These are phyloP conservation scores for Podila horticola DNA, from an alignment of 192 early-diverging fungal genomes.

Conservation along the genomic window DNA sequence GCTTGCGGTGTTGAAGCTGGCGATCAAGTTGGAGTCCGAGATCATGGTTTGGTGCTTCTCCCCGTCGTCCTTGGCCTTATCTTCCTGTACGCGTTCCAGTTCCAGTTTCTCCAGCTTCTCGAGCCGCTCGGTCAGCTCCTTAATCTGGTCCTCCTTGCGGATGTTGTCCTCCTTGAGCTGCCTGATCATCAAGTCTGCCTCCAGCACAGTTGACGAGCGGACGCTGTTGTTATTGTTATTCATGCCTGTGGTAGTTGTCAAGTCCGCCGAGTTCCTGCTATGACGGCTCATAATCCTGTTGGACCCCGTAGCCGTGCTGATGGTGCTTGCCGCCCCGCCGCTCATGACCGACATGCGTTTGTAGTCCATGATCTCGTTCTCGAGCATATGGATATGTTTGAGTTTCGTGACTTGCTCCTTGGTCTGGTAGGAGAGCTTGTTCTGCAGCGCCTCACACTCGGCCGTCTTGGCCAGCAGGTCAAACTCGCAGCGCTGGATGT, in stretches of 20 bases:
- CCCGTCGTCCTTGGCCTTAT: not conserved
- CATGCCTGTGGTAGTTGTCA: not conserved
- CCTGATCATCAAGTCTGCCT: not conserved
- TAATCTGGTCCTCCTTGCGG: constrained; percentile 28
- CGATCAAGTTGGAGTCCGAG: not conserved
- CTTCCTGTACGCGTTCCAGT: not conserved
- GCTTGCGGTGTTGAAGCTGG: not conserved
- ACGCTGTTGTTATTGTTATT: constrained; percentile 2
- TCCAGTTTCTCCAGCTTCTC: not conserved
- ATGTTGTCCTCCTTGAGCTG: constrained; percentile 32
- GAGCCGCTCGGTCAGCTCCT: constrained; percentile 2
- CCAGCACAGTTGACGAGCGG: constrained; percentile 3
- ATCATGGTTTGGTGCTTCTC: not conserved
- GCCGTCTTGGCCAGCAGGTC: constrained; percentile 20
- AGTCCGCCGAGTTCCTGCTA: constrained; percentile 13
- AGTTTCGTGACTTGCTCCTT: constrained; percentile 32
- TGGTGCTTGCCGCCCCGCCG: not conserved
- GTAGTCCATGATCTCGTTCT: constrained; percentile 26
- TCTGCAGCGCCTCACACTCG: constrained; percentile 33
- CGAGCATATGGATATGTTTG: constrained; percentile 32
- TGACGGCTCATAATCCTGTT: not conserved
- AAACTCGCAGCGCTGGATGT: constrained; percentile 36
- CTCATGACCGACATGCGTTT: constrained; percentile 32
- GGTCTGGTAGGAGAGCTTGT: constrained; percentile 20
- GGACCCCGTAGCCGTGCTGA: not conserved